Base-by-base conservation (phyloP, 2,329 filamentous ascomycete genomes). In the Alternaria burnsii region DNA sequence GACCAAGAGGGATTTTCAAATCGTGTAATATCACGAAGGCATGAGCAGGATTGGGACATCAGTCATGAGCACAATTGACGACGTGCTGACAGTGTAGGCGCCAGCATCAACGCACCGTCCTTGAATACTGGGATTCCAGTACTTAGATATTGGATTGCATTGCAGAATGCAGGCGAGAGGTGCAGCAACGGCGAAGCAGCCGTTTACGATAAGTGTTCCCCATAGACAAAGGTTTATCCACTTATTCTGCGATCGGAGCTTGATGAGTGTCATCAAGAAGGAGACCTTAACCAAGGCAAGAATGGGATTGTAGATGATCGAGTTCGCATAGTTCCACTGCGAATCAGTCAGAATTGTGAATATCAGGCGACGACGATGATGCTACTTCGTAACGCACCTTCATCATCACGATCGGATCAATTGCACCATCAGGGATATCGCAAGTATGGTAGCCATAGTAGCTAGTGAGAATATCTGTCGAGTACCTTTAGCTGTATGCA, bases 61-160 rank as follows among this genome's bases (percentile, higher is more conserved):
- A 18, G 65, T 71, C 3, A 61, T 54, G n/a, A 71, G 47, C 4
- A 63, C 61, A 20, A 71, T 52, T 8, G 54, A 53, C 8, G 63
- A 64, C 0, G 59, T 69, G 34, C 61, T 59, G 41, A 64, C 61
- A 1, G 55, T 63, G 32, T 68, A 69, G 14, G 58, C 52, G 18
- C 40, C 56, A 14, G 43, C 48, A 41, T 68, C 42, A 16, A 65
- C 32, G 24, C 67, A 71, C 16, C 32, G 56, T 3, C 67, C 58
- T 22, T 62, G 38, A n/a, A 71, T 59, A 4, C 48, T 57, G 30
- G 61, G 67, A 44, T 77, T 63, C 73, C 73, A 78, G 36, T 69
- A 72, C 26, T 50, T 68, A 8, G 54, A n/a, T 12, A 76, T 57
- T 1, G 74, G 74, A 26, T 67, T 56, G 54, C 74, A 78, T 41